Conservation (phyloP, 1,139 yeast species). For the Tardiomyces blankii region DNA sequence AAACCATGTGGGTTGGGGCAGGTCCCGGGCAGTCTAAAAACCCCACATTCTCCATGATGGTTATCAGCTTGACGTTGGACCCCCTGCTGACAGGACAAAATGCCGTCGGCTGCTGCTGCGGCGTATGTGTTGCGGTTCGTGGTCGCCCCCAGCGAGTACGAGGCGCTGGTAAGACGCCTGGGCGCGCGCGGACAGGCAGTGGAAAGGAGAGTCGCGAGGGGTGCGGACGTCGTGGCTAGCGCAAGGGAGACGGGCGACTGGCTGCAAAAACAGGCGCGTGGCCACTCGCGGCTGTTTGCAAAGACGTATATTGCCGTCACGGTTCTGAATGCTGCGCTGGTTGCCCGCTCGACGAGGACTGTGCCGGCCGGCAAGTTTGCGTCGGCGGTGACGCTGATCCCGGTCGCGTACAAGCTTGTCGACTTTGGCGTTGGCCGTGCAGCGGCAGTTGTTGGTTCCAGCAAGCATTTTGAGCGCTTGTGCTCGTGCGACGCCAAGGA, state of each 20-base stretch:
- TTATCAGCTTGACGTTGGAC: too few species aligned
- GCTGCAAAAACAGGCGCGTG: conserved; percentile 12
- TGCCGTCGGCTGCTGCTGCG: conserved; percentile 2
- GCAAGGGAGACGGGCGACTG: conserved; percentile 1
- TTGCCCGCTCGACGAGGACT: conserved; percentile 4
- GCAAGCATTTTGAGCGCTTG: not conserved
- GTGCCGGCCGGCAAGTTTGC: conserved; percentile 15
- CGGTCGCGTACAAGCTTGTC: conserved; percentile 18
- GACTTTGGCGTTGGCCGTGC: conserved; percentile 10
- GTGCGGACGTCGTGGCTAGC: not conserved
- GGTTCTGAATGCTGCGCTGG: conserved; percentile 11
- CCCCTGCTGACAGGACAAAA: not conserved
- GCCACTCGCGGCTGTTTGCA: conserved; percentile 20
- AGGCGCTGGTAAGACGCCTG: conserved; percentile 7
- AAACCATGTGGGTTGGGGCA: too few species aligned
- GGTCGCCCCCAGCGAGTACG: conserved; percentile 18
- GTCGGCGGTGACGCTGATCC: conserved; percentile 15
- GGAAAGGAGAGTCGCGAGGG: conserved; percentile 4
- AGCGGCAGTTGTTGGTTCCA: conserved; percentile 3
- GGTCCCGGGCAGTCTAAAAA: too few species aligned
- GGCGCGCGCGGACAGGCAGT: conserved; percentile 6
- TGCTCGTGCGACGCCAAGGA: conserved; percentile 7
- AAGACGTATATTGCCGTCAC: conserved; percentile 17
- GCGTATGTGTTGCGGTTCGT: conserved; percentile 17
- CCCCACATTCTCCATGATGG: too few species aligned